Evolutionary conservation across 208 protist genomes (phyloP).

Genomic region (Acanthamoeba polyphaga): DNA sequence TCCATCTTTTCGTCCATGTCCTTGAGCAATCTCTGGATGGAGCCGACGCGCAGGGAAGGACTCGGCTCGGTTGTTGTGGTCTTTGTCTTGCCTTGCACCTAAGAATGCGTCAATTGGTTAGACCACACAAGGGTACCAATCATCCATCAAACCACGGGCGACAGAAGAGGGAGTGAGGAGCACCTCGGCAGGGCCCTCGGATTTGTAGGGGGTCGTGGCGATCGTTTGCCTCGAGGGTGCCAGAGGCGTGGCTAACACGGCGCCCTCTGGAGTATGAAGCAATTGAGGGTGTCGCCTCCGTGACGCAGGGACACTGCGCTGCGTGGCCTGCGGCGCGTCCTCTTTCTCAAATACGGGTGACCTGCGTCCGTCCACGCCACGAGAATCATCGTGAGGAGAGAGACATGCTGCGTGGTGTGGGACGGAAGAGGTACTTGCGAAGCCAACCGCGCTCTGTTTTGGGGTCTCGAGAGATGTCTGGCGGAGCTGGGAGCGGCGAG

Average conservation of each 20-base stretch:
- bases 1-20: constrained; percentile 60
- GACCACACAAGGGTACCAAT: not conserved
- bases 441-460: constrained; percentile 7
- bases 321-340: not conserved
- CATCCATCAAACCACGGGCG: not conserved
- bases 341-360: constrained; percentile 1
- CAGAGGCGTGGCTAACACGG: not conserved
- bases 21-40: constrained; percentile 11
- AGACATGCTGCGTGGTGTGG: not conserved
- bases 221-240: not conserved
- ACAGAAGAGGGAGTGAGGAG: not conserved
- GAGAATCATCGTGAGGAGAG: not conserved
- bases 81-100: not conserved
- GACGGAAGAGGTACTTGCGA: not conserved
- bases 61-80: not conserved
- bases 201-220: not conserved
- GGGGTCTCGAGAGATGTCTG: not conserved
- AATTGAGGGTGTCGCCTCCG: not conserved
- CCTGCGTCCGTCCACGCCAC: not conserved
- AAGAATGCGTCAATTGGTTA: not conserved
- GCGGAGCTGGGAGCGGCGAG: not conserved
- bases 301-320: not conserved
- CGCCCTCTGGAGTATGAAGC: not conserved
- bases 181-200: not conserved
- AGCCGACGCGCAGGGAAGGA: not conserved